These are phyloP conservation scores for Graphium sp. DNA, from an alignment of 2,329 filamentous ascomycete species.

Conservation along the genomic window DNA sequence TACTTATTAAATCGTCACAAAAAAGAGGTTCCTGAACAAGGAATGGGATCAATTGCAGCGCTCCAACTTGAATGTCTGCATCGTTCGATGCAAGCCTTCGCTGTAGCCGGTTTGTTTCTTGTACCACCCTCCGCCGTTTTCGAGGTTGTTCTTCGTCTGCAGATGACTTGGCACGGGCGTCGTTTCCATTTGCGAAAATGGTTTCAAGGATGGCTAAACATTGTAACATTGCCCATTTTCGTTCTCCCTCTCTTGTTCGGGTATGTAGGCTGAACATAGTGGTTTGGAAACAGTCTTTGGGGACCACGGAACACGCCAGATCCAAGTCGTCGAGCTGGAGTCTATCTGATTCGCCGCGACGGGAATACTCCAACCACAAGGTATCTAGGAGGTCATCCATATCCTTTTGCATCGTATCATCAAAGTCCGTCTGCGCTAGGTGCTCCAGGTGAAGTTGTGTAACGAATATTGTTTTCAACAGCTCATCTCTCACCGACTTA, in stretches of 20 bases:
- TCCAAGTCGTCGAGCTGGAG: slow-evolving; percentile 65
- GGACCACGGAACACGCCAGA: slow-evolving; percentile 29
- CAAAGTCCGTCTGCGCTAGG: slow-evolving; percentile 23
- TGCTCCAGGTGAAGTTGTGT: slow-evolving; percentile 46
- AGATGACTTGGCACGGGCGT: slow-evolving; percentile 3
- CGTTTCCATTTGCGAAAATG: slow-evolving; percentile 10
- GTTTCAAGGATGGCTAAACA: slow-evolving; percentile 40
- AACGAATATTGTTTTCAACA: slow-evolving; percentile 56
- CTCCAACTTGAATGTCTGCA: slow-evolving; percentile 25
- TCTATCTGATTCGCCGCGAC: slow-evolving; percentile 50
- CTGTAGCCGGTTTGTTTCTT: slow-evolving; percentile 25
- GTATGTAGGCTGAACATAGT: slow-evolving; percentile 34
- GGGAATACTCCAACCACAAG: slow-evolving; percentile 65
- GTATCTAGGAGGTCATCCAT: slow-evolving; percentile 52
- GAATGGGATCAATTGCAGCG: slow-evolving; percentile 41
- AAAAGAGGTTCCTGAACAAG: slow-evolving; percentile 32
- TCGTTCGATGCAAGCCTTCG: slow-evolving; percentile 29
- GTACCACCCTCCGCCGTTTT: slow-evolving; percentile 29
- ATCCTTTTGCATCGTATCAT: slow-evolving; percentile 20
- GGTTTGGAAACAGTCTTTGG: slow-evolving; percentile 26
- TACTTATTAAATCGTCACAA: too few species aligned
- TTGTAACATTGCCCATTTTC: slow-evolving; percentile 43
- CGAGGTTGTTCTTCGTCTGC: slow-evolving; percentile 25
- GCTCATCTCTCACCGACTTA: slow-evolving; percentile 55
- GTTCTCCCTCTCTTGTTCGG: slow-evolving; percentile 36